Percentiles rank a stretch among this genome's conserved stretches.
Evolutionary conservation across 148 eudicot species (phyloP).

Genomic region (Silene latifolia): DNA sequence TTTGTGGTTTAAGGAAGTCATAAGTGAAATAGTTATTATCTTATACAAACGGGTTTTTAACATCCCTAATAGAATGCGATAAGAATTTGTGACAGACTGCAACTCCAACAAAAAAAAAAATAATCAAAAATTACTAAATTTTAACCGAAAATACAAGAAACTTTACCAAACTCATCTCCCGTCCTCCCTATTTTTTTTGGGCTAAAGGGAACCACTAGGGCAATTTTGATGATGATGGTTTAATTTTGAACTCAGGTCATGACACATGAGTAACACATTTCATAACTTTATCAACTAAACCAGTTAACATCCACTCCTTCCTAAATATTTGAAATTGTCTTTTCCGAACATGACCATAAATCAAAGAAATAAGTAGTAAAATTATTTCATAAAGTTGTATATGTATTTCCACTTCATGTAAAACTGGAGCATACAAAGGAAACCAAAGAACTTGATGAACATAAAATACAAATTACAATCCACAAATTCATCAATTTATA

Average conservation of each 20-base stretch:
- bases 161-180: no score
- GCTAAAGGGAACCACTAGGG: no score
- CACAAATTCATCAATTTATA: not conserved
- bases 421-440: not conserved
- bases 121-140: not conserved
- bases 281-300: no score
- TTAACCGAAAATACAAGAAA: not conserved
- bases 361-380: not conserved
- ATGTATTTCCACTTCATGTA: not conserved
- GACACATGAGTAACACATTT: no score
- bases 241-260: no score
- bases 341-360: not conserved
- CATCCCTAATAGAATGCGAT: not conserved
- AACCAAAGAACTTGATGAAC: constrained; percentile 5
- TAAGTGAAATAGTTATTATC: no score
- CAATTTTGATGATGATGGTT: no score
- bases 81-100: not conserved
- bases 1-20: no score
- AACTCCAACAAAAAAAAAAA: not conserved
- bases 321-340: no score
- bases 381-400: not conserved
- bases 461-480: not conserved
- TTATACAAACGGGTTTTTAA: no score
- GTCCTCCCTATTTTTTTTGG: no score
- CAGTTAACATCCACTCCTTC: no score